Conservation (phyloP, 2,329 filamentous ascomycete genomes). For the Periconia sp. region DNA sequence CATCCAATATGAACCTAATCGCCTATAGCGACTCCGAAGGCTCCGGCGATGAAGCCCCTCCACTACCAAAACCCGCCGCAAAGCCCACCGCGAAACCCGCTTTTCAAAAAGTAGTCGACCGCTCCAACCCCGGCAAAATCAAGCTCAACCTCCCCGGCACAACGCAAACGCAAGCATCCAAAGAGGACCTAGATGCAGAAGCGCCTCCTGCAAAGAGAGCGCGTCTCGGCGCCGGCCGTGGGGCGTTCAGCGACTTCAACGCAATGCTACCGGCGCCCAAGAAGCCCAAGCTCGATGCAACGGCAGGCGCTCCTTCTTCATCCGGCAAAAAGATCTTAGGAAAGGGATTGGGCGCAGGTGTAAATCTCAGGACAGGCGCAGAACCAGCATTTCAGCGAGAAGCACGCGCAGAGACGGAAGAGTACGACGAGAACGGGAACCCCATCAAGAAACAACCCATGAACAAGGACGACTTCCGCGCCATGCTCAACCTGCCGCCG, state of each 20-base stretch:
- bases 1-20: constrained; percentile 68
- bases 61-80: constrained; percentile 44
- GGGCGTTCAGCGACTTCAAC: constrained; percentile 77
- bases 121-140: constrained; percentile 81
- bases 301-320: constrained; percentile 23
- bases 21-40: constrained; percentile 79
- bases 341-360: constrained; percentile 53
- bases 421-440: constrained; percentile 42
- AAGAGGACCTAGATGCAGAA: constrained; percentile 47
- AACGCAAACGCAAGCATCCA: constrained; percentile 41
- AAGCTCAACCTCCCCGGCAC: constrained; percentile 72
- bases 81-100: constrained; percentile 55
- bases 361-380: constrained; percentile 81
- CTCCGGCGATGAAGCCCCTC: constrained; percentile 61
- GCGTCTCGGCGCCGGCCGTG: constrained; percentile 58
- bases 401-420: constrained; percentile 40
- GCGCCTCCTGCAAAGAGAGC: constrained; percentile 67
- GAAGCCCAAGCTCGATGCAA: constrained; percentile 38
- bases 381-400: constrained; percentile 78
- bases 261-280: constrained; percentile 86
- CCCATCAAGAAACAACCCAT: constrained; percentile 29
- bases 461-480: constrained; percentile 34
- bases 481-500: constrained; percentile 37
- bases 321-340: constrained; percentile 37
- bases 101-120: constrained; percentile 80